Evolutionary conservation across 345 rosid species (phyloP), one percentile per base, ranked within the genome.

Genomic region (Gossypium sturtianum): DNA sequence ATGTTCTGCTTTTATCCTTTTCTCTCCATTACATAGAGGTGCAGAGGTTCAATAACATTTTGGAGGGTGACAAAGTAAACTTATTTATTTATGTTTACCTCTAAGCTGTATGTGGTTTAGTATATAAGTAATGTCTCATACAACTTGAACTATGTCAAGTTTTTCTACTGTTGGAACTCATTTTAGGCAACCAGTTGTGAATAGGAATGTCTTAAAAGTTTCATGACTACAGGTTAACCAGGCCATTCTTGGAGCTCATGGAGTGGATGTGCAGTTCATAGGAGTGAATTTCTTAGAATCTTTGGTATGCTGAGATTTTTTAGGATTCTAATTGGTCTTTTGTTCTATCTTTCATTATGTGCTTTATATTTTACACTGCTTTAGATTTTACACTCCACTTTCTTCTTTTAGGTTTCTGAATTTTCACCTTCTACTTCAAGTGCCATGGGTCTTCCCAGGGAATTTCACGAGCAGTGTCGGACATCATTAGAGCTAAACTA

Each of bases 361-460:
- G 41, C 76, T 72, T 70, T 45, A 25, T 15, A 22, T 53, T 41
- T 62, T 51, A 53, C 57, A 19, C 43, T 64, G 41, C 76, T 72
- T 70, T 45, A 25, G 16, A 22, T 53, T 41, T 62, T 51, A 53
- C 57, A 19, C 43, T 52, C 41, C 54, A 38, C 60, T 51, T 23
- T 76, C 81, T 63, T 64, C 80, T 75, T 76, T 76, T 83, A 93
- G 98, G 90, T 95, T 60, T 95, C 98, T 73, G 99, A 95, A 71
- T 95, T 95, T 85, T 90, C 98, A 75, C 98, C 99, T 62, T 85
- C 96, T 70, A 93, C 98, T 73, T 93, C 96, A 62, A 91, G 91
- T 85, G 93, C 89, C 84, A 87, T 95, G 96, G 93, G 99, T 83
- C 96, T 95, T 76, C 97, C 99, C 5, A 86, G 89, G 86, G 99